phyloP scores from a whole-genome alignment of 768 basidiomycete genomes.

The Russula ochroleuca region DNA sequence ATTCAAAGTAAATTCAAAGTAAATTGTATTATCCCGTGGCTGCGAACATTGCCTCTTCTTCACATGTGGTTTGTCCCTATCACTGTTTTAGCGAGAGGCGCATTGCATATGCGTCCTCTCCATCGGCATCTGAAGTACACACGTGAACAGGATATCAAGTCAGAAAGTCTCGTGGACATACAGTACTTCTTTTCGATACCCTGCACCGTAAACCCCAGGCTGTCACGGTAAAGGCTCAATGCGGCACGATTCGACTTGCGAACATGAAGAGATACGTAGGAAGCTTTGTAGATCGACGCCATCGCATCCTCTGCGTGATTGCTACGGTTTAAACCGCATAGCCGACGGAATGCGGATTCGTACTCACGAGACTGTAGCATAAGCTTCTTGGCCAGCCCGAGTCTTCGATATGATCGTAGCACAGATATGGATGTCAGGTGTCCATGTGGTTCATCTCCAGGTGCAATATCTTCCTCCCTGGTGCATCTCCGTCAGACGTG shows the following conservation, averaged over 20 bases:
- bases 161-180: slow-evolving; percentile 43
- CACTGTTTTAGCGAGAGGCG: slow-evolving; percentile 52
- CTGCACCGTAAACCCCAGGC: slow-evolving; percentile 83
- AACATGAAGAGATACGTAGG: slow-evolving; percentile 85
- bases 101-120: slow-evolving; percentile 95
- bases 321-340: not conserved
- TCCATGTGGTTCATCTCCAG: slow-evolving; percentile 65
- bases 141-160: slow-evolving; percentile 18
- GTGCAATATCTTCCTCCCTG: slow-evolving; percentile 64
- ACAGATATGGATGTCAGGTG: slow-evolving; percentile 98
- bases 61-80: not conserved
- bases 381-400: slow-evolving; percentile 89
- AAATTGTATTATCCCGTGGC: not conserved
- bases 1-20: not conserved
- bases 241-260: slow-evolving; percentile 94
- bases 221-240: slow-evolving; percentile 80
- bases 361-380: slow-evolving; percentile 88
- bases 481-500: slow-evolving; percentile 8
- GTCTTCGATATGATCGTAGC: slow-evolving; percentile 79
- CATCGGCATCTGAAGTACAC: slow-evolving; percentile 70
- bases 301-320: slow-evolving; percentile 75
- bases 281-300: slow-evolving; percentile 78
- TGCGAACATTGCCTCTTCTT: not conserved
- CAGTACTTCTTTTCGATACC: slow-evolving; percentile 89
- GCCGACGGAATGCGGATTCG: not conserved